These are phyloP conservation scores for Pseudopyrenochaeta lycopersici DNA, from an alignment of 2,329 filamentous ascomycete species.

Conservation along the genomic window DNA sequence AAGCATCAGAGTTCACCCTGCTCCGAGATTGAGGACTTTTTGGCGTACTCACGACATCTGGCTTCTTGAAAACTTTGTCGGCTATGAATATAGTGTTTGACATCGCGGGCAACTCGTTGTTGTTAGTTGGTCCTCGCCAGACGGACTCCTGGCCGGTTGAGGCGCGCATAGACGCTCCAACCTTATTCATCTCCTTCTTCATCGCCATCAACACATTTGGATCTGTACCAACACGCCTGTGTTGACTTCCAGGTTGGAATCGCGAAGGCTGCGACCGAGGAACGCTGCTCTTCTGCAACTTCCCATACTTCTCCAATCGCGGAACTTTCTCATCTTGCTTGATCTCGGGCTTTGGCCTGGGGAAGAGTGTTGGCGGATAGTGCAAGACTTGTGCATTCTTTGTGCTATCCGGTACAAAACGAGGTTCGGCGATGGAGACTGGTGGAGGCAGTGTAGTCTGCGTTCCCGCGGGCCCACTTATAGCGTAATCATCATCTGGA, in stretches of 20 bases:
- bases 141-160: constrained; percentile 9
- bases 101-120: constrained; percentile 9
- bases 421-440: not conserved
- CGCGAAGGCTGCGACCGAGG: not conserved
- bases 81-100: not conserved
- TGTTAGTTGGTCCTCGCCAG: constrained; percentile 8
- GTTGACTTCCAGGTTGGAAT: not conserved
- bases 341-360: not conserved
- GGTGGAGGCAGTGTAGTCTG: not conserved
- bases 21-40: not conserved
- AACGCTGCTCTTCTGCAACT: not conserved
- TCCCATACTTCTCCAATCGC: not conserved
- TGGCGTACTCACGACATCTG: not conserved
- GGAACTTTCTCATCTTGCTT: not conserved
- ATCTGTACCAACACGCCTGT: constrained; percentile 1
- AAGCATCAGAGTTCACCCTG: constrained; percentile 1
- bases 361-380: not conserved
- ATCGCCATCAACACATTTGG: constrained; percentile 6
- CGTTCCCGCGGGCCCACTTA: not conserved
- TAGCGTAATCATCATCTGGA: not conserved
- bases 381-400: not conserved
- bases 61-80: not conserved
- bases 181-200: constrained; percentile 14
- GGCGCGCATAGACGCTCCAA: constrained; percentile 12
- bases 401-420: not conserved